Percentiles rank a stretch among this genome's conserved stretches.
Conservation (phyloP, 1,139 yeast species). For the Eremothecium cymbalariae region DNA sequence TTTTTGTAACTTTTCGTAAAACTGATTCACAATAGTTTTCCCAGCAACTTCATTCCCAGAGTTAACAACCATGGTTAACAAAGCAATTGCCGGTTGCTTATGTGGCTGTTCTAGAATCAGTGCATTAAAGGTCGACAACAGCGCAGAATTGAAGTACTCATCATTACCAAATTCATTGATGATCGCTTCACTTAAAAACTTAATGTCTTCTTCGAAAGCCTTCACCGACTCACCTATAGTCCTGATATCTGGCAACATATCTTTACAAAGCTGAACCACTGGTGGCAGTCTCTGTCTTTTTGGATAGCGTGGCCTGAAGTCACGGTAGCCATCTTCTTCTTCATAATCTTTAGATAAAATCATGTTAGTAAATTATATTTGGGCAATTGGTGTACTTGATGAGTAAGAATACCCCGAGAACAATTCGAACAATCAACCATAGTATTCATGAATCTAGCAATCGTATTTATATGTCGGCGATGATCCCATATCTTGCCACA, state of each 20-base stretch:
- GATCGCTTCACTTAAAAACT: conserved; percentile 57
- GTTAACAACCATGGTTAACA: conserved; percentile 63
- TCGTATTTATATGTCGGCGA: conserved; percentile 2
- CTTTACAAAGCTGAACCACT: conserved; percentile 35
- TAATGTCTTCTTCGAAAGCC: conserved; percentile 56
- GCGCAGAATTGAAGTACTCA: conserved; percentile 50
- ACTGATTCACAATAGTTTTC: conserved; percentile 57
- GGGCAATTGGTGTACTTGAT: conserved; percentile 1
- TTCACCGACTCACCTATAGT: conserved; percentile 59
- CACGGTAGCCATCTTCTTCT: conserved; percentile 30
- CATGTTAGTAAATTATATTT: conserved; percentile 12
- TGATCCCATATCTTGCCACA: conserved; percentile 3
- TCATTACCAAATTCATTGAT: conserved; percentile 63
- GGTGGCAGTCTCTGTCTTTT: conserved; percentile 36
- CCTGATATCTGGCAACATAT: conserved; percentile 46
- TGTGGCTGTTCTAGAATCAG: conserved; percentile 85
- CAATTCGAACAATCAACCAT: not conserved
- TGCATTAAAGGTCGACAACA: conserved; percentile 59
- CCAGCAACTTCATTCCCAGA: conserved; percentile 62
- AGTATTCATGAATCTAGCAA: not conserved
- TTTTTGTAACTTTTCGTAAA: conserved; percentile 54
- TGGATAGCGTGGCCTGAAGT: conserved; percentile 28
- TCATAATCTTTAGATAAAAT: conserved; percentile 24
- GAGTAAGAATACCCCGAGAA: not conserved
- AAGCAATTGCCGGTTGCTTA: conserved; percentile 63